phyloP scores from a whole-genome alignment of 2,329 filamentous ascomycete species.

The Calonectria ilicicola region DNA sequence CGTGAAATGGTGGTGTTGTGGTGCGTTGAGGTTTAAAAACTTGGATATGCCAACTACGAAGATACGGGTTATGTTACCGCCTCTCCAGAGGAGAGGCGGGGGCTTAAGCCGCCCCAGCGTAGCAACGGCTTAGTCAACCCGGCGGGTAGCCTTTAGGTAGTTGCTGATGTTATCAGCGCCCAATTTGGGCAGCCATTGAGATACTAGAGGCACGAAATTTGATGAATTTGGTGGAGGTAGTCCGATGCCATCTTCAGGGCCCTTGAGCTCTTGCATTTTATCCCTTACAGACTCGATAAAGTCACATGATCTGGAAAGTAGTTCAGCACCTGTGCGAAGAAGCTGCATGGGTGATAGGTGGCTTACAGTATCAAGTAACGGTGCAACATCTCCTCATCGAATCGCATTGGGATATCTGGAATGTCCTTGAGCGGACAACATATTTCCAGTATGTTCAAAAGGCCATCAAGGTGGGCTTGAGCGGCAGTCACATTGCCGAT shows the following conservation, averaged over 20 bases:
- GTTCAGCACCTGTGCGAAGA: background rate
- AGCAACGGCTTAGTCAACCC: no score
- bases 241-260: background rate
- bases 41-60: no score
- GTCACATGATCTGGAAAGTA: background rate
- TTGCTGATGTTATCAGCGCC: background rate
- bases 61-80: no score
- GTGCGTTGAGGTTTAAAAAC: no score
- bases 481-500: background rate
- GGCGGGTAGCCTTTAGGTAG: background rate
- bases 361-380: slow-evolving; percentile 2
- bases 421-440: background rate
- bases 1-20: no score
- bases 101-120: no score
- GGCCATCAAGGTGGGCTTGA: background rate
- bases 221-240: background rate
- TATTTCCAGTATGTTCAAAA: background rate
- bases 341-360: no score
- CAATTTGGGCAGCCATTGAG: background rate
- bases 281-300: background rate
- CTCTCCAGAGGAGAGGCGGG: no score
- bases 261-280: background rate
- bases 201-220: background rate
- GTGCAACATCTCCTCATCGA: background rate
- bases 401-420: background rate